Base-by-base conservation (phyloP, 2,329 filamentous ascomycete genomes). In the Fusarium chaquense region DNA sequence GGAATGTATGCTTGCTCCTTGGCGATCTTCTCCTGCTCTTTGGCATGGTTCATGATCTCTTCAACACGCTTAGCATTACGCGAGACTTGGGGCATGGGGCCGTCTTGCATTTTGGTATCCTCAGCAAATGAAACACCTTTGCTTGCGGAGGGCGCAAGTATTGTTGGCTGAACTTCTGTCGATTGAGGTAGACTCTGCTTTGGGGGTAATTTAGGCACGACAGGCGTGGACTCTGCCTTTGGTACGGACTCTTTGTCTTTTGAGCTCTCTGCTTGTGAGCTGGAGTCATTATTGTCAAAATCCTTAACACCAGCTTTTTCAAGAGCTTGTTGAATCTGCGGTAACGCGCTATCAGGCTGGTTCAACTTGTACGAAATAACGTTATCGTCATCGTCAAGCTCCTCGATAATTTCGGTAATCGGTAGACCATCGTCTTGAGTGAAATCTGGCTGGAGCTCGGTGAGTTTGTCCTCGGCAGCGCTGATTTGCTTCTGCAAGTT, bases 371-470 rank as follows among this genome's bases (percentile, higher is more conserved):
- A 89, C 0, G 88, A 92, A 51, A 97, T 80, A 6, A 98, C 87
- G 75, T 97, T 96, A 58, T 90, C 96, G 13, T 97, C 88, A 11
- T 98, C 94, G 76, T 98, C 96, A 26, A 98, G 83, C 81, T 97
- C 89, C 80, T 99, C 96, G 57, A 93, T 84, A 70, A 99, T 98
- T 74, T 98, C 96, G 33, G 92, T 94, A 62, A 98, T 87, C 1
- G 94, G 92, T 53, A 94, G 83, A 2, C 89, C 90, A 15, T 90
- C 89, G 64, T 92, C 91, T 64, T 91, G 89, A 54, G 83, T 84
- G 45, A 85, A 83, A 56, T 90, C 88, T 1, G 90, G 86, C 26
- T 89, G 85, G 58, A 85, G 86, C 12, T 88, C 88, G 18, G 89
- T 87, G 50, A 95, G 82, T 74, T 91, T 91, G 65, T 90, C 86